Conservation (phyloP, 306 rosid species). For the Macrotyloma uniflorum region DNA sequence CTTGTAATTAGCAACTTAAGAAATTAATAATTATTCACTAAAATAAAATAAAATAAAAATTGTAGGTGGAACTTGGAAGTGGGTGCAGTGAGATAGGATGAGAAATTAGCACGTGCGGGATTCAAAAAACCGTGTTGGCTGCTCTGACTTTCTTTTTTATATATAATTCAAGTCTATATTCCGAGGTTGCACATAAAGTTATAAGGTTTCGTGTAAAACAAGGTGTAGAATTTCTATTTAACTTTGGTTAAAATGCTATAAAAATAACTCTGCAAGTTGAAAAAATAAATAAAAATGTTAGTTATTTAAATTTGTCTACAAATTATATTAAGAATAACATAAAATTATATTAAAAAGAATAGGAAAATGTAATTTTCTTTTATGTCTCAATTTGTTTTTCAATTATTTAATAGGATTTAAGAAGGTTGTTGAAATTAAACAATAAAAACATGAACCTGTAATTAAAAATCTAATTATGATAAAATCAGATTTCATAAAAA, state of each 20-base stretch:
- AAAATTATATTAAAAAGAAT: too few species aligned
- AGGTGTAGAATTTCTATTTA: background rate
- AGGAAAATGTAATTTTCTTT: too few species aligned
- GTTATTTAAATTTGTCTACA: too few species aligned
- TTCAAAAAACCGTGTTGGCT: constrained; percentile 1
- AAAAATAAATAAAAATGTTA: too few species aligned
- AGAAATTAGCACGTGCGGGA: background rate
- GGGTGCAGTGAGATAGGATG: background rate
- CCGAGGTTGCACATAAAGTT: background rate
- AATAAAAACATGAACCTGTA: too few species aligned
- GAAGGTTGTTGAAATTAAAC: too few species aligned
- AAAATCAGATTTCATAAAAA: too few species aligned
- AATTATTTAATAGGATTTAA: too few species aligned
- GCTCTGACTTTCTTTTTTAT: background rate
- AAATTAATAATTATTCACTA: background rate
- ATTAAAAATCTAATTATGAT: too few species aligned
- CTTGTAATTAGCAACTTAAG: background rate
- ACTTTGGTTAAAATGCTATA: background rate
- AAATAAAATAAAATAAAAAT: background rate
- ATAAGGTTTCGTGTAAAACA: background rate
- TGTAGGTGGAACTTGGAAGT: background rate
- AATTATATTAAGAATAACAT: too few species aligned
- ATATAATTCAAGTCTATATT: background rate
- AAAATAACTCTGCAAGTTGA: too few species aligned
- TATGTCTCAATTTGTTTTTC: too few species aligned